These are phyloP conservation scores for Alloteropsis angusta DNA, from an alignment of 202 grass and related monocot genomes.

Conservation along the genomic window DNA sequence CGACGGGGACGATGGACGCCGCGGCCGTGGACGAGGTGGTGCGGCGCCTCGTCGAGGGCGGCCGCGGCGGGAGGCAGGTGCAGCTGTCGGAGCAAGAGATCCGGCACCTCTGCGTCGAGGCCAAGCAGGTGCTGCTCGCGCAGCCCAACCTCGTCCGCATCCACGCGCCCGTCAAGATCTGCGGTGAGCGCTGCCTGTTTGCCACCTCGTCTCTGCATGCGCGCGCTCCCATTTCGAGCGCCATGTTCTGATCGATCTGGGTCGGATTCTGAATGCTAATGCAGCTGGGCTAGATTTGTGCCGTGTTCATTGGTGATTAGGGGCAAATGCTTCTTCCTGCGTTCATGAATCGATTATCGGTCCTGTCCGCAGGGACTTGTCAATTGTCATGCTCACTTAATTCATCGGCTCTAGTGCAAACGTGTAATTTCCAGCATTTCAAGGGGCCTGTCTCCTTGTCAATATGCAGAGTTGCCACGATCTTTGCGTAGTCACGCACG, in stretches of 20 bases:
- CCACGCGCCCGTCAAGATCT: slow-evolving; percentile 61
- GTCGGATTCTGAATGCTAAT: background rate
- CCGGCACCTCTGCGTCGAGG: slow-evolving; percentile 61
- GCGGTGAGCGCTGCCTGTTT: slow-evolving; percentile 14
- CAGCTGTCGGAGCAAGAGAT: slow-evolving; percentile 66
- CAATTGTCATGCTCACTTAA: background rate
- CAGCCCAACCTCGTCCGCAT: slow-evolving; percentile 50
- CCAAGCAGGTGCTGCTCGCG: slow-evolving; percentile 46
- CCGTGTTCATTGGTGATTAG: background rate
- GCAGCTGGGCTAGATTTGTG: background rate
- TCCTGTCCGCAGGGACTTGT: background rate
- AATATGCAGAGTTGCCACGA: background rate
- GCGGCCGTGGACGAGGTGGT: slow-evolving; percentile 52
- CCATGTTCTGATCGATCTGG: background rate
- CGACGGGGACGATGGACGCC: slow-evolving; percentile 44
- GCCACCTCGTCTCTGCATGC: background rate
- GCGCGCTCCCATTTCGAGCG: background rate
- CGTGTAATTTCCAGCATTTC: background rate
- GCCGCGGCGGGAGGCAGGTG: slow-evolving; percentile 46
- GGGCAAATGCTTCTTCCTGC: background rate
- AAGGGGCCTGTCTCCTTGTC: background rate
- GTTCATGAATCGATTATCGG: background rate
- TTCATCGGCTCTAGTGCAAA: background rate
- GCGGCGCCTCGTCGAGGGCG: slow-evolving; percentile 42
- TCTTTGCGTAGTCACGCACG: slow-evolving; percentile 1